Evolutionary conservation across 164 flowering plant species (phyloP).

Genomic region (Nelumbo lutea): DNA sequence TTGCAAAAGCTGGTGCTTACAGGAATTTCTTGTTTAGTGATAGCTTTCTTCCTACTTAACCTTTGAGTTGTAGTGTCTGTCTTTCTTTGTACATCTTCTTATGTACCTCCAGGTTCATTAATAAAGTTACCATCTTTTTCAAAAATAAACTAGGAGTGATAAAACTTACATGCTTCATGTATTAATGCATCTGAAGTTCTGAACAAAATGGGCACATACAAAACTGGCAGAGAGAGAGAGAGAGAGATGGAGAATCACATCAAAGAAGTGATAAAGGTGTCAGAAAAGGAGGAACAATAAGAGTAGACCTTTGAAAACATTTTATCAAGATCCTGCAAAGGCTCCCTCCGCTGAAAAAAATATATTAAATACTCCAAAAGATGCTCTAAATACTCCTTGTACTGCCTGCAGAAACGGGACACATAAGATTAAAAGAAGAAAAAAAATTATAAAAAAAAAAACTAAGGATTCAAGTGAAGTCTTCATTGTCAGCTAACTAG

Average conservation of each 20-base stretch:
- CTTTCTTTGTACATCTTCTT: too few species aligned
- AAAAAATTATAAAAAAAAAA: not conserved
- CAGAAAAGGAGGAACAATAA: not conserved
- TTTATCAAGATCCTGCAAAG: slow-evolving; percentile 88
- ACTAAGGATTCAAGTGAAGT: not conserved
- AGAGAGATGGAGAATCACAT: not conserved
- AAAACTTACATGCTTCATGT: too few species aligned
- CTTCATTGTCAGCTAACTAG: not conserved
- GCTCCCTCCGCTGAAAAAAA: slow-evolving; percentile 88
- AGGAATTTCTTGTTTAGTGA: too few species aligned
- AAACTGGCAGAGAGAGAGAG: not conserved
- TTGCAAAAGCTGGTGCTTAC: too few species aligned
- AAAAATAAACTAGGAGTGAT: too few species aligned
- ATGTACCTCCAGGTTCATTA: too few species aligned
- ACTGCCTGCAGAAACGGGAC: slow-evolving; percentile 52
- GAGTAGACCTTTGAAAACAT: slow-evolving; percentile 72
- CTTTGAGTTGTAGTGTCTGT: too few species aligned
- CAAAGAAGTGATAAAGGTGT: not conserved
- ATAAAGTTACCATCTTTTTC: too few species aligned
- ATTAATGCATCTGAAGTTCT: not conserved
- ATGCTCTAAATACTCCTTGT: slow-evolving; percentile 69
- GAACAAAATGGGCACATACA: not conserved
- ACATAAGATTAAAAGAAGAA: slow-evolving; percentile 1
- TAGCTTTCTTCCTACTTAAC: too few species aligned
- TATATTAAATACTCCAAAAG: slow-evolving; percentile 71